A percentile compares a stretch with the other conserved stretches of the same genome.
These are phyloP conservation scores for Ceratocystis harringtonii DNA, from an alignment of 2,329 filamentous ascomycete genomes.

Conservation along the genomic window DNA sequence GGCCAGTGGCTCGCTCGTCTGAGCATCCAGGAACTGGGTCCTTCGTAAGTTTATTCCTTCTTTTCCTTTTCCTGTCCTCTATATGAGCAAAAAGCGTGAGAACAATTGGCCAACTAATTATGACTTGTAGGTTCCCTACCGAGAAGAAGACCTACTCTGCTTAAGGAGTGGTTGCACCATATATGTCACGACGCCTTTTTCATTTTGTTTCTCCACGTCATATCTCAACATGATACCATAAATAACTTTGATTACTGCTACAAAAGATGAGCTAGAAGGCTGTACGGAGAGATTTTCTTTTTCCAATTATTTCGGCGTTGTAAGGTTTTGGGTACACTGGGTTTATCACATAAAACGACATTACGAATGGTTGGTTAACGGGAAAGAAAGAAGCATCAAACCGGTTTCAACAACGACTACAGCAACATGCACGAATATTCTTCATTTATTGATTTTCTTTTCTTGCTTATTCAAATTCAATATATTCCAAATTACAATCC, in stretches of 20 bases:
- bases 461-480: slow-evolving; percentile 2
- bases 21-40: slow-evolving; percentile 88
- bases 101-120: neutral
- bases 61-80: neutral
- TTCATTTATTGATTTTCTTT: slow-evolving; percentile 6
- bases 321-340: slow-evolving; percentile 16
- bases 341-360: slow-evolving; percentile 10
- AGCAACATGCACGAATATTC: slow-evolving; percentile 7
- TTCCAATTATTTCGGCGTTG: slow-evolving; percentile 14
- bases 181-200: neutral
- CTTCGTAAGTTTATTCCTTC: slow-evolving; percentile 55
- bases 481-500: neutral
- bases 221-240: slow-evolving; percentile 16
- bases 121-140: slow-evolving; percentile 52
- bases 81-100: neutral
- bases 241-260: neutral
- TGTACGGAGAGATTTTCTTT: neutral
- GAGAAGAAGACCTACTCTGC: slow-evolving; percentile 62
- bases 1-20: slow-evolving; percentile 92
- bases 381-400: slow-evolving; percentile 21
- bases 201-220: slow-evolving; percentile 5
- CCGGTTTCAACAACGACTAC: slow-evolving; percentile 40
- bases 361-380: slow-evolving; percentile 13
- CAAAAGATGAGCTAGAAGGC: neutral
- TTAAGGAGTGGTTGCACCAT: slow-evolving; percentile 2